Conservation (phyloP, 116 monocot species). For the Papilionanthe hybrid region DNA sequence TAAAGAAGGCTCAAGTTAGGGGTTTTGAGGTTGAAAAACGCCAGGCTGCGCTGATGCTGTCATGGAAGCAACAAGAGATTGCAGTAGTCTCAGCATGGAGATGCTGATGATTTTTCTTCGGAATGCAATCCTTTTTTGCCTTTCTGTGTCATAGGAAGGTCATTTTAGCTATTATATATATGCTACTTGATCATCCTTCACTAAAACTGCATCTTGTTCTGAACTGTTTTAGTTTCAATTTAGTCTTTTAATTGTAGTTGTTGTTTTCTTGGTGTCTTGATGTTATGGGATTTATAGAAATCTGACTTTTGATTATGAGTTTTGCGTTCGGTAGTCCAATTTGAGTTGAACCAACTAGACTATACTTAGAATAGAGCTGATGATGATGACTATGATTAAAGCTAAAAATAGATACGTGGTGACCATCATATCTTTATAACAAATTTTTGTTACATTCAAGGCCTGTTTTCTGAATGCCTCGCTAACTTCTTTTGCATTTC, state of each 20-base stretch:
- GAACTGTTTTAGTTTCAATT: not conserved
- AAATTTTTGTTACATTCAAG: no score
- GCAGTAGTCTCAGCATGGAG: conserved; percentile 47
- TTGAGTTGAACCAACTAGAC: no score
- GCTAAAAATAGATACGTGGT: no score
- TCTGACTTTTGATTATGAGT: not conserved
- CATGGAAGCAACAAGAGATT: conserved; percentile 42
- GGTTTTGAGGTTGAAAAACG: conserved; percentile 47
- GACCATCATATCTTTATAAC: no score
- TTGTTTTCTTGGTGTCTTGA: not conserved
- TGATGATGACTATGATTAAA: no score
- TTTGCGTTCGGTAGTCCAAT: not conserved
- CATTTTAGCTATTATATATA: not conserved
- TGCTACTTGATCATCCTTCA: not conserved
- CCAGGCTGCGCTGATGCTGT: conserved; percentile 30
- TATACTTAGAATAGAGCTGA: no score
- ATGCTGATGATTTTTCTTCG: conserved; percentile 15
- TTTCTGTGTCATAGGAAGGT: not conserved
- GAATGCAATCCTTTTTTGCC: not conserved
- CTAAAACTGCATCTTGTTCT: not conserved
- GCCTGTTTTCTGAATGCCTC: no score
- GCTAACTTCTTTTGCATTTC: not conserved
- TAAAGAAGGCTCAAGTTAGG: conserved; percentile 35
- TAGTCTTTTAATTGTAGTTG: not conserved
- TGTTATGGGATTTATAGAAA: not conserved